Evolutionary conservation across 192 early-diverging fungal species (phyloP).

Genomic region (Dissophora ornata): DNA sequence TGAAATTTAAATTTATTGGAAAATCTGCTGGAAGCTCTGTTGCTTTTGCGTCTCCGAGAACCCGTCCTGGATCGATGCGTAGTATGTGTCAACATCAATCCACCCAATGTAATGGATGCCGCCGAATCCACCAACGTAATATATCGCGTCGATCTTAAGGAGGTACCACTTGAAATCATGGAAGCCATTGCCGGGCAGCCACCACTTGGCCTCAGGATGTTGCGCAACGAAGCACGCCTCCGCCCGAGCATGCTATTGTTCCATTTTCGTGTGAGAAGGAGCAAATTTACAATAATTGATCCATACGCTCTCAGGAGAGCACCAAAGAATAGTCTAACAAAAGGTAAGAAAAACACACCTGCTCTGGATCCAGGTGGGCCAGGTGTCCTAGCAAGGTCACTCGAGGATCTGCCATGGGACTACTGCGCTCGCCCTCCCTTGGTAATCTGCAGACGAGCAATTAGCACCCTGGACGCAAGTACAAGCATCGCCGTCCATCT

Average conservation of each 20-base stretch:
- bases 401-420: constrained; percentile 58
- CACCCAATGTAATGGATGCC: constrained; percentile 66
- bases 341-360: constrained; percentile 16
- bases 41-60: too few species aligned
- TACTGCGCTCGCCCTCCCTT: constrained; percentile 14
- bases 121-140: constrained; percentile 68
- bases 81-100: constrained; percentile 56
- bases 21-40: too few species aligned
- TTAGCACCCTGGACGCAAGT: not conserved
- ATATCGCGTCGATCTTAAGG: constrained; percentile 55
- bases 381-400: constrained; percentile 59
- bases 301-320: not conserved
- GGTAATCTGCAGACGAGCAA: constrained; percentile 18
- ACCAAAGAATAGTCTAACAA: not conserved
- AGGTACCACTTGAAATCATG: constrained; percentile 64
- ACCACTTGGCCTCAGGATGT: constrained; percentile 57
- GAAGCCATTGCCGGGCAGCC: constrained; percentile 46
- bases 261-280: too few species aligned
- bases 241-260: constrained; percentile 40
- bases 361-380: constrained; percentile 17
- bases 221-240: constrained; percentile 52
- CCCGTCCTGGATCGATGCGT: not conserved
- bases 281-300: not conserved
- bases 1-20: too few species aligned
- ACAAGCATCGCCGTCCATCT: not conserved